Evolutionary conservation across 1,139 yeast species (phyloP), one percentile per base, ranked within the genome.

Genomic region (Yamadazyma triangularis): DNA sequence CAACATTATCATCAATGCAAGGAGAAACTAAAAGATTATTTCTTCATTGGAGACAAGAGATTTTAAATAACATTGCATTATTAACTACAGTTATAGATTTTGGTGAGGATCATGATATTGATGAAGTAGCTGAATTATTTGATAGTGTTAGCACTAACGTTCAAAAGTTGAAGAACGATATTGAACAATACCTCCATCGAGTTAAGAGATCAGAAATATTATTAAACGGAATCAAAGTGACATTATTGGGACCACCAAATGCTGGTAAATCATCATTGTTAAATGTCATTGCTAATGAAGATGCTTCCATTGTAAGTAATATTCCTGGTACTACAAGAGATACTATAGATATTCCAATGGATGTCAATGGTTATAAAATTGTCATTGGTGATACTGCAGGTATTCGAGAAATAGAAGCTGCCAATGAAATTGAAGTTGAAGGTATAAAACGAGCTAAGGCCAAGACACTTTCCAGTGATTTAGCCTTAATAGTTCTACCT

Each of bases 241-340:
- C 82, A 0, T 60, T 91, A 13, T 45, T 89, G 13, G 99, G 98
- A 0, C 94, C 95, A 4, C 96, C 98, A 1, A 91, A 91, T 55
- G 96, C 96, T 1, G 99, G 99, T 0, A 91, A 91, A 51, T 88
- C 96, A 2, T 85, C 95, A 1, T 59, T 91, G 10, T 57, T 91
- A 29, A 91, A 93, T 47, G 50, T 60, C 9, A 58, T 91, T 10
- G 87, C 91, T 0, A 73, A 80, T 38, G 75, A 84, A 29, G 94
- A 89, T 24, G 86, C 89, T 9, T 94, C 96, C 0, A 88, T 91
- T 24, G 98, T 93, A 0, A 87, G 96, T 49, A 79, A 79, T 30
- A 75, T 85, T 4, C 95, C 96, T 1, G 99, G 99, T 0, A 91
- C 98, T 0, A 91, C 99, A 0, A 70, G 99, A 48, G 98, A 91